A percentile compares a stretch with the other conserved stretches of the same genome.
These are phyloP conservation scores for Suillus placidus DNA, from an alignment of 768 basidiomycete genomes.

Conservation along the genomic window DNA sequence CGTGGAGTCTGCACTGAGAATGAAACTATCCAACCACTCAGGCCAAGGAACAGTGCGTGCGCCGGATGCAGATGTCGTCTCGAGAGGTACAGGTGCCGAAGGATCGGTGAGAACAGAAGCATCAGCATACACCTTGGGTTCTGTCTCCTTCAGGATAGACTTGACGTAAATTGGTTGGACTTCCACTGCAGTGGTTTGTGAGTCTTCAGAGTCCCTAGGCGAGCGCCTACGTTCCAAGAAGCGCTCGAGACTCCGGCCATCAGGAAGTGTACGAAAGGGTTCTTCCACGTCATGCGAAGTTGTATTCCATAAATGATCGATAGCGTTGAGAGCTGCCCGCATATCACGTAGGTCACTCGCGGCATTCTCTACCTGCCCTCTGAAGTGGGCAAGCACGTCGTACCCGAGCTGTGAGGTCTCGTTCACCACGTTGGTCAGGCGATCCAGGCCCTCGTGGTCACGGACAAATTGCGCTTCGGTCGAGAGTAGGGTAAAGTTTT, in stretches of 20 bases:
- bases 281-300: slow-evolving; percentile 48
- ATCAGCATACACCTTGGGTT: slow-evolving; percentile 19
- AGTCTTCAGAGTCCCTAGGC: slow-evolving; percentile 68
- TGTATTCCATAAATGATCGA: slow-evolving; percentile 46
- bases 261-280: slow-evolving; percentile 32
- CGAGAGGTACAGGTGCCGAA: slow-evolving; percentile 18
- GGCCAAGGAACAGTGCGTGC: slow-evolving; percentile 39
- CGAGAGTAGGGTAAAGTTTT: slow-evolving; percentile 56
- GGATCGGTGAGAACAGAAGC: slow-evolving; percentile 24
- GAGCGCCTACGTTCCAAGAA: slow-evolving; percentile 35
- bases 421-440: slow-evolving; percentile 47
- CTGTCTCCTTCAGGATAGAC: slow-evolving; percentile 21
- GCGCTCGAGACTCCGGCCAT: slow-evolving; percentile 13
- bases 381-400: slow-evolving; percentile 53
- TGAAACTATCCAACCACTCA: slow-evolving; percentile 43
- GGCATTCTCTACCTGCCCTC: slow-evolving; percentile 54
- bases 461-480: slow-evolving; percentile 41
- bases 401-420: slow-evolving; percentile 51
- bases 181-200: slow-evolving; percentile 55
- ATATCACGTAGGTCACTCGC: slow-evolving; percentile 51
- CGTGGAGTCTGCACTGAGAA: slow-evolving; percentile 37
- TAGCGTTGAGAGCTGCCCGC: slow-evolving; percentile 46
- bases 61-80: slow-evolving; percentile 27
- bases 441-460: slow-evolving; percentile 41
- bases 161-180: slow-evolving; percentile 17